A percentile compares a stretch with the other conserved stretches of the same genome.
Conservation (phyloP, 495 filamentous ascomycete species). For the Penicillium daleae region DNA sequence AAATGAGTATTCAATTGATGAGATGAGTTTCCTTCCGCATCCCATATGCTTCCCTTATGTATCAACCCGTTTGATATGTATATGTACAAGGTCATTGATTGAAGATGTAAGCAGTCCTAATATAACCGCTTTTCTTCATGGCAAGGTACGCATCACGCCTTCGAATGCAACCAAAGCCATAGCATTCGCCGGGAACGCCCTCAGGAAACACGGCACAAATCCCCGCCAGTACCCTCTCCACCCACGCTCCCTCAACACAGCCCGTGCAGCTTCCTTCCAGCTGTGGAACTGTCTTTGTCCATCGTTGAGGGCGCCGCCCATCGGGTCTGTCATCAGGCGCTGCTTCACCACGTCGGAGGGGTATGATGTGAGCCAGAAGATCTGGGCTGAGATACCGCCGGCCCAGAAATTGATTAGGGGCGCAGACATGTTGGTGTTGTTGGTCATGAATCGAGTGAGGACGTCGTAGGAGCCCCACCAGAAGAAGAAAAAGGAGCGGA, state of each 20-base stretch:
- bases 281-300: slow-evolving; percentile 68
- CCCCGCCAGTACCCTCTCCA: slow-evolving; percentile 87
- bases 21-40: not conserved
- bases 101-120: not conserved
- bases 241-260: slow-evolving; percentile 76
- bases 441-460: slow-evolving; percentile 66
- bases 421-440: slow-evolving; percentile 70
- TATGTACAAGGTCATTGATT: slow-evolving; percentile 14
- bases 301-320: slow-evolving; percentile 71
- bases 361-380: slow-evolving; percentile 92
- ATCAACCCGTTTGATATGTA: not conserved
- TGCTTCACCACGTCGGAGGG: slow-evolving; percentile 96
- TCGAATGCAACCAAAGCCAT: slow-evolving; percentile 94
- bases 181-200: slow-evolving; percentile 96
- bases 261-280: slow-evolving; percentile 80
- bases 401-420: slow-evolving; percentile 96
- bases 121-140: slow-evolving; percentile 33
- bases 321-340: slow-evolving; percentile 91
- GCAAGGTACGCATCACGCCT: slow-evolving; percentile 81
- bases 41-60: not conserved
- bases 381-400: slow-evolving; percentile 85
- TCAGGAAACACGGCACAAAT: slow-evolving; percentile 88
- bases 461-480: slow-evolving; percentile 96
- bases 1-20: too few species aligned
- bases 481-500: slow-evolving; percentile 93